Evolutionary conservation across 108 stramenopile genomes (phyloP), one percentile per base, ranked within the genome.

Genomic region (Conticribra weissflogii): DNA sequence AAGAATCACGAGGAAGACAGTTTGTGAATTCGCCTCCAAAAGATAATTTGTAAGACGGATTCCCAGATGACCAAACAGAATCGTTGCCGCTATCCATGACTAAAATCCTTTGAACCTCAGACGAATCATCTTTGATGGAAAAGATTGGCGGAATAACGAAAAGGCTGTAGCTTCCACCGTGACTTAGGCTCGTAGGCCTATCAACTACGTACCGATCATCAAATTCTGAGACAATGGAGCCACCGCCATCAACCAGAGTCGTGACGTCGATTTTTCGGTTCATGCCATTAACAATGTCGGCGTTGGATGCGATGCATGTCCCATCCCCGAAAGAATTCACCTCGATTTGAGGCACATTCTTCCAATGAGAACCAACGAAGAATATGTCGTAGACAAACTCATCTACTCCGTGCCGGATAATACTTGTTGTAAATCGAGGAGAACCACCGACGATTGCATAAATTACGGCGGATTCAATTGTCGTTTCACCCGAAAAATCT

Each of bases 351-450:
- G 85, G 83, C 3, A 84, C 82, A 71, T 88, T 76, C 24, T 54
- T 71, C 58, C 89, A 85, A 63, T 86, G 78, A 9, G 80, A 65
- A 2, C 84, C 89, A 8, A 71, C 68, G 74, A 92, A 92, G 70
- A 72, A 88, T 15, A 92, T 64, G 54, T 92, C 88, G 66, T 92
- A 92, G 19, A 64, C 73, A 78, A 81, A 90, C 33, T 88, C 87
- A 52, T 89, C 81, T 29, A 68, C 53, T 0, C 87, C 89, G 16
- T 68, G 19, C n/a, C 54, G 66, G 19, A 74, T 18, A 22, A 70
- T 51, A 15, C 61, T 14, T 21, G 82, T 73, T 47, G 72, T 45
- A 32, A 88, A 81, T 17, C 71, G 70, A 56, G 87, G 87, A 17
- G 51, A 36, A 3, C 72, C 77, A 27, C 77, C 83, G 41, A 36